Evolutionary conservation across 2,329 filamentous ascomycete species (phyloP).

Genomic region (Aspergillus tamarii): DNA sequence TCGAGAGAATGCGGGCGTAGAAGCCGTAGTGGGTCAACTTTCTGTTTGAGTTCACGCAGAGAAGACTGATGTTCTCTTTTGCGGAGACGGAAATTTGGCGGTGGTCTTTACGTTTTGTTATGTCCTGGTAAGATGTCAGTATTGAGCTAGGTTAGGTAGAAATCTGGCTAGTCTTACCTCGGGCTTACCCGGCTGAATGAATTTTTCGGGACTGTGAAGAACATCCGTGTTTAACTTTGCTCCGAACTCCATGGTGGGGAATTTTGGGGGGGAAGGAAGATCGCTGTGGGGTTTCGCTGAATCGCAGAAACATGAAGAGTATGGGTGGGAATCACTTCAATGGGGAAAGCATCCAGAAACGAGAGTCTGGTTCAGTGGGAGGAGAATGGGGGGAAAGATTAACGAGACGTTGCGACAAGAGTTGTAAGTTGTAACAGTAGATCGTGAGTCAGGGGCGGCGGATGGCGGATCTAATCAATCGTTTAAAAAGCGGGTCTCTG

Average conservation of each 20-base stretch:
- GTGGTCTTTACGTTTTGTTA: neutral
- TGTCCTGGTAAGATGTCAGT: neutral
- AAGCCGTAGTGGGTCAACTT: conserved; percentile 2
- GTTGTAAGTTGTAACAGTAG: neutral
- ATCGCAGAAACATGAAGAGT: neutral
- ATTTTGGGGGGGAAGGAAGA: neutral
- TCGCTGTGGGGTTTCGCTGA: neutral
- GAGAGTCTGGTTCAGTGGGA: neutral
- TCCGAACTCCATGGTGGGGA: neutral
- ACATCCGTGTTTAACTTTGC: neutral
- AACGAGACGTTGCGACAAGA: neutral
- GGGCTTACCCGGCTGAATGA: neutral
- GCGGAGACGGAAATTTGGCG: neutral
- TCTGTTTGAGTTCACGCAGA: neutral
- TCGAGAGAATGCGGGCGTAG: neutral
- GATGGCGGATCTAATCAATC: neutral
- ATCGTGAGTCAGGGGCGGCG: neutral
- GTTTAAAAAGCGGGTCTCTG: neutral
- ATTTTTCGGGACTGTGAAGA: neutral
- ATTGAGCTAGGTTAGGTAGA: neutral
- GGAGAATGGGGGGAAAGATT: neutral
- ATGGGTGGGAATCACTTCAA: neutral
- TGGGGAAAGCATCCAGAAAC: neutral
- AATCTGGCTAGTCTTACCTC: neutral
- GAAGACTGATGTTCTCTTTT: neutral